Evolutionary conservation across 805 yeast genomes (phyloP), one percentile per base, ranked within the genome.

Genomic region (Cyberlindnera lachancei): DNA sequence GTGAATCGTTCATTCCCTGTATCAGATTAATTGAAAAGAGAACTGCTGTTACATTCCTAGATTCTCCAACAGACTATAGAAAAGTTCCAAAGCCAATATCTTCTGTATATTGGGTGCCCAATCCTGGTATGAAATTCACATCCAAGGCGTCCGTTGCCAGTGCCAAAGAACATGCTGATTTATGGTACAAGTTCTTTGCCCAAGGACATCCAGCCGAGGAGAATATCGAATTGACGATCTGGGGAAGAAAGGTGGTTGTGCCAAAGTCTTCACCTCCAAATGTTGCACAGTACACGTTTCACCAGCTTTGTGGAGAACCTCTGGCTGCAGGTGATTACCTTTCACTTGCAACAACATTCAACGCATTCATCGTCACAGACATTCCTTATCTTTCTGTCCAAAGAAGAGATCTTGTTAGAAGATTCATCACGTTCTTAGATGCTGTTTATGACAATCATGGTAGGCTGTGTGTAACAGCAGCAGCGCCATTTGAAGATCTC

Each of bases 281-380:
- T 31, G 96, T 88, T 15, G 96, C 96, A 2, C 92, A 84, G 56
- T 90, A 87, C 56, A 70, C 92, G 4, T 92, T 92, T 52, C 73
- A 75, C 29, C 79, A 92, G 53, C 63, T 92, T 21, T 92, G 97
- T 55, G 96, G 94, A 1, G 61, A 68, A 39, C 90, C 94, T 9
- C 59, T 85, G 40, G 87, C 95, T 13, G 96, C 97, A 0, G 97
- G 96, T 8, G 98, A 92, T 56, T 92, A 92, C 51, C 67, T 92
- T 27, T 76, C 86, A 15, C 61, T 92, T 40, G 95, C 96, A 9
- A 67, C 71, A 5, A 62, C 77, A 11, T 92, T 78, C 63, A 71
- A 73, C 33, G 73, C 87, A 6, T 80, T 87, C 43, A 76, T 92
- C n/a, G 70, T 92, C 29, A 86, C 96, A 0, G 97, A 92, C 52